These are phyloP conservation scores for Lecanicillium sp. DNA, from an alignment of 2,329 filamentous ascomycete genomes.

Conservation along the genomic window DNA sequence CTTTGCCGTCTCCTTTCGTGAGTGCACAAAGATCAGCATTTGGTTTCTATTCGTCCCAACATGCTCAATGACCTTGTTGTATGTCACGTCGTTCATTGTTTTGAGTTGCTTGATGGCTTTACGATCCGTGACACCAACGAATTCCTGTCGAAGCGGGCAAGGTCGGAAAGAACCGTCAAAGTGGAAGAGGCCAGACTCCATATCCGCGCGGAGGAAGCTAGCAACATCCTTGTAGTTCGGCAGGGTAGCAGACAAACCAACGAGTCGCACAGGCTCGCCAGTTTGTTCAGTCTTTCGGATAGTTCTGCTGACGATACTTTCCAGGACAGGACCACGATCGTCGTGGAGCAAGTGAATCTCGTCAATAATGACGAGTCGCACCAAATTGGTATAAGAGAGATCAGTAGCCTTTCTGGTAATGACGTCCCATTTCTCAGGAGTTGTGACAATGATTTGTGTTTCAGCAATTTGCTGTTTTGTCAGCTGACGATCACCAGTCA, in stretches of 20 bases:
- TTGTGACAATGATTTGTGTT: constrained; percentile 96
- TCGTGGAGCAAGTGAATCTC: constrained; percentile 98
- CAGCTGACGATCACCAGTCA: constrained; percentile 95
- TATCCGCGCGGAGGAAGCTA: constrained; percentile 86
- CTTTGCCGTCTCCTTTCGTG: constrained; percentile 95
- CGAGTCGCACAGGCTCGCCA: constrained; percentile 81
- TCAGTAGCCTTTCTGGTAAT: constrained; percentile 97
- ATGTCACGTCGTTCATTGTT: constrained; percentile 98
- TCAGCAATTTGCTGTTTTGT: constrained; percentile 98
- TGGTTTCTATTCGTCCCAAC: constrained; percentile 89
- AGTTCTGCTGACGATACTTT: constrained; percentile 92
- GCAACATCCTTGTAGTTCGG: constrained; percentile 96
- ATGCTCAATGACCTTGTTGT: constrained; percentile 94
- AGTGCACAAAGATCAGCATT: constrained; percentile 99
- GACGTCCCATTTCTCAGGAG: constrained; percentile 98
- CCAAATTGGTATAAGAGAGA: constrained; percentile 93
- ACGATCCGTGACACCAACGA: constrained; percentile 93
- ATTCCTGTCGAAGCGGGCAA: constrained; percentile 92
- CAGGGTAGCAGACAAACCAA: constrained; percentile 88
- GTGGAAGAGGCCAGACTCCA: constrained; percentile 80
- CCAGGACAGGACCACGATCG: constrained; percentile 89
- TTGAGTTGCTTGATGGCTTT: constrained; percentile 98
- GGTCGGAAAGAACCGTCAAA: constrained; percentile 92
- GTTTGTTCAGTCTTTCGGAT: constrained; percentile 92
- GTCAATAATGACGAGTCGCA: constrained; percentile 91